Conservation (phyloP, 1,284 basidiomycete genomes). For the Trametes polyzona region DNA sequence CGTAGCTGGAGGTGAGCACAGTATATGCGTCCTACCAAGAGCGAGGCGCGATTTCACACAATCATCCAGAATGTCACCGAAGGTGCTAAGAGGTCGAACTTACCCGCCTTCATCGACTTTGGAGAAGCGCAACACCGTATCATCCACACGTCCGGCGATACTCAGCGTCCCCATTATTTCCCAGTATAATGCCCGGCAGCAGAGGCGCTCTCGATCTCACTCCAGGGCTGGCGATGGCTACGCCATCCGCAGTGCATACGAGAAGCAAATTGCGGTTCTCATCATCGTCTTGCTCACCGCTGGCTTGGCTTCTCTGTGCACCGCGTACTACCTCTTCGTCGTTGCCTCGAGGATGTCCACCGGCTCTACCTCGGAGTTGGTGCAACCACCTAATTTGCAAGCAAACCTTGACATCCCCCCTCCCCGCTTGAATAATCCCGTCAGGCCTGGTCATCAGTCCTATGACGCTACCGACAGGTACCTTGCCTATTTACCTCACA, state of each 20-base stretch:
- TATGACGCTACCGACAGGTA: constrained; percentile 41
- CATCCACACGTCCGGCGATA: neutral
- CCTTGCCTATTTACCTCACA: constrained; percentile 74
- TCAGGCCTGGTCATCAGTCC: no score
- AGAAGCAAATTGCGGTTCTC: constrained; percentile 14
- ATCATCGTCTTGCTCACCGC: constrained; percentile 7
- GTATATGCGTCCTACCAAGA: neutral
- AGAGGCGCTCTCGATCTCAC: neutral
- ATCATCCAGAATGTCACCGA: neutral
- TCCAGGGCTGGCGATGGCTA: neutral
- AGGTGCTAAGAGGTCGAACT: neutral
- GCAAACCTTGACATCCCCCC: neutral
- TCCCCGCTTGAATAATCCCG: neutral
- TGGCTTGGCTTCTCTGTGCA: constrained; percentile 3
- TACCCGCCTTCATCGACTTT: neutral
- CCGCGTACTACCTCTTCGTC: constrained; percentile 10
- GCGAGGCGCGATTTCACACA: neutral
- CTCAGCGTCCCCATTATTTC: neutral
- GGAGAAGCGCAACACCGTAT: neutral
- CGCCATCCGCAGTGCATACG: neutral
- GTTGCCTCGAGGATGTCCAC: neutral
- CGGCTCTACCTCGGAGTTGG: neutral
- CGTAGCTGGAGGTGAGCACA: neutral
- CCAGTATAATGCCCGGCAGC: neutral
- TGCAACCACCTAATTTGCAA: neutral